Evolutionary conservation across 2,329 filamentous ascomycete species (phyloP).

Genomic region (Cytospora paraplurivora): DNA sequence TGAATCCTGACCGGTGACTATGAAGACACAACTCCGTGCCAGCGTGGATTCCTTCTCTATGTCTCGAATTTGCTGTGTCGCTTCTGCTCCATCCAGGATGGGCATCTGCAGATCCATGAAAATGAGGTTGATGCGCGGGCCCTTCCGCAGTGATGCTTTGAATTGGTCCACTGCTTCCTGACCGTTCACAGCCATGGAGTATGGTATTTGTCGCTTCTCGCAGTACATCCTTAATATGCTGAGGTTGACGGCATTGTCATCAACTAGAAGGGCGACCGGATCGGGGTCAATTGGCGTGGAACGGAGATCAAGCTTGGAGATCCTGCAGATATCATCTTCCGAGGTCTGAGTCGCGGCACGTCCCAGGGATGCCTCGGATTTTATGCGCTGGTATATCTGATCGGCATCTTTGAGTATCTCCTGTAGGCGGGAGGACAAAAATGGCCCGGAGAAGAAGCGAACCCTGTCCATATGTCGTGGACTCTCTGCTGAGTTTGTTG

Average conservation of each 20-base stretch:
- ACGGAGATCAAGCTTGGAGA: constrained; percentile 2
- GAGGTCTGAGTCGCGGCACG: background rate
- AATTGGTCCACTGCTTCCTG: constrained; percentile 45
- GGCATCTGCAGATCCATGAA: constrained; percentile 50
- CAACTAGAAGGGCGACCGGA: constrained; percentile 44
- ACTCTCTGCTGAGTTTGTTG: background rate
- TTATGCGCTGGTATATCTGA: background rate
- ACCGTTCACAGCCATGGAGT: constrained; percentile 46
- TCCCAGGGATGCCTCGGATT: background rate
- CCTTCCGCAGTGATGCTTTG: constrained; percentile 31
- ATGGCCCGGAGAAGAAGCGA: constrained; percentile 6
- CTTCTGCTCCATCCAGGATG: constrained; percentile 45
- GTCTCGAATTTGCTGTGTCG: constrained; percentile 41
- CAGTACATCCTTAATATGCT: constrained; percentile 52
- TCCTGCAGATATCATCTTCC: background rate
- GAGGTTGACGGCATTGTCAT: constrained; percentile 52
- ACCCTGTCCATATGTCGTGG: background rate
- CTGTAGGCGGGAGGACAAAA: constrained; percentile 2
- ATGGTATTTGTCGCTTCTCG: constrained; percentile 45
- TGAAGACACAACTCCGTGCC: constrained; percentile 16
- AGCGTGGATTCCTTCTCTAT: constrained; percentile 35
- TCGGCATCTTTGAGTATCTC: constrained; percentile 5
- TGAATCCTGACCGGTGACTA: constrained; percentile 28
- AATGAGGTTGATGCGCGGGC: constrained; percentile 43
- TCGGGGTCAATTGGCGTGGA: background rate